Percentiles rank a stretch among this genome's conserved stretches.
These are phyloP conservation scores for Globisporangium alternatum DNA, from an alignment of 352 stramenopile genomes.

Conservation along the genomic window DNA sequence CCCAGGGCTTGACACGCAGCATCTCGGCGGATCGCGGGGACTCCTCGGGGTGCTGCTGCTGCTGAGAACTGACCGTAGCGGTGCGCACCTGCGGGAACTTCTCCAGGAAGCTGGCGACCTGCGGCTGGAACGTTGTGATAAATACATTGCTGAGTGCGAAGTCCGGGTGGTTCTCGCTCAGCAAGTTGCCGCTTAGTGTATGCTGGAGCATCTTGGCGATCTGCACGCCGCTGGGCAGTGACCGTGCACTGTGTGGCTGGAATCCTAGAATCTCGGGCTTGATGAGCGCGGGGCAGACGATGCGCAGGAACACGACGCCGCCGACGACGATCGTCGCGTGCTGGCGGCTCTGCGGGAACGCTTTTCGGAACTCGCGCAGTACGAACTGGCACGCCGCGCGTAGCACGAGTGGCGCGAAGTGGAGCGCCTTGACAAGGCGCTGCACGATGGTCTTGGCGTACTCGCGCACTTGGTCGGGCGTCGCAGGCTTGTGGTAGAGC, in stretches of 20 bases:
- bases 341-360: constrained; percentile 62
- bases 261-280: constrained; percentile 85
- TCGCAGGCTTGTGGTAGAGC: constrained; percentile 39
- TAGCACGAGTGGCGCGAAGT: constrained; percentile 71
- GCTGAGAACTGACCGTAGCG: neutral
- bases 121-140: constrained; percentile 60
- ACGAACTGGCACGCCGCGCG: constrained; percentile 71
- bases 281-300: constrained; percentile 73
- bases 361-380: constrained; percentile 63
- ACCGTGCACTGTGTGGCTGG: constrained; percentile 43
- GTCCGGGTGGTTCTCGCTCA: constrained; percentile 48
- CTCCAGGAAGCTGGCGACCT: constrained; percentile 56
- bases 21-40: constrained; percentile 18
- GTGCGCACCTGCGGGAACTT: constrained; percentile 55
- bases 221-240: constrained; percentile 57
- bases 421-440: constrained; percentile 64
- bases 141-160: constrained; percentile 54
- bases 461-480: constrained; percentile 38
- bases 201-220: constrained; percentile 81
- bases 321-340: constrained; percentile 71
- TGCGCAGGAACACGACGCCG: constrained; percentile 69
- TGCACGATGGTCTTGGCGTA: constrained; percentile 66
- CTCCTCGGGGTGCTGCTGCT: constrained; percentile 2
- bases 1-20: constrained; percentile 21
- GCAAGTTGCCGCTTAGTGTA: constrained; percentile 57